These are phyloP conservation scores for Metschnikowia arizonensis DNA, from an alignment of 805 yeast genomes.

Conservation along the genomic window DNA sequence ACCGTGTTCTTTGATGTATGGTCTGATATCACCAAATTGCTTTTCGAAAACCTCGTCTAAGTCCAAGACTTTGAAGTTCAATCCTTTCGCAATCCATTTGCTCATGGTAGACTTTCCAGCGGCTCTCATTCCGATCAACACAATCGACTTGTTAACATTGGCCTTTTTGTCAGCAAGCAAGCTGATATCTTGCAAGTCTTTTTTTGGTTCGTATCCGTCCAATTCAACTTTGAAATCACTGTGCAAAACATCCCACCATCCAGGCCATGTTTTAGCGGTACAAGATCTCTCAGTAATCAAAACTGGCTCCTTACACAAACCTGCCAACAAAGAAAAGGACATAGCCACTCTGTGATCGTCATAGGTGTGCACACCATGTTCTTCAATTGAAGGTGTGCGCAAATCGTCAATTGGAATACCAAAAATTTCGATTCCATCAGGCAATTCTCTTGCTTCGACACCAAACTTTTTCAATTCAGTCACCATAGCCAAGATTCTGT, in stretches of 20 bases:
- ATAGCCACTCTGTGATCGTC: conserved; percentile 98
- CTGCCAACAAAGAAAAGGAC: conserved; percentile 89
- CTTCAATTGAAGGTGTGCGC: conserved; percentile 47
- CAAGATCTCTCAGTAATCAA: conserved; percentile 82
- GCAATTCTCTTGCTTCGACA: conserved; percentile 75
- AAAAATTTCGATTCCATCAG: conserved; percentile 86
- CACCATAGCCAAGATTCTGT: conserved; percentile 93
- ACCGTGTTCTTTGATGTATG: conserved; percentile 58
- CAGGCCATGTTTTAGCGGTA: conserved; percentile 99
- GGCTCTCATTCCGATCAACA: conserved; percentile 95
- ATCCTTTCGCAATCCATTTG: conserved; percentile 64
- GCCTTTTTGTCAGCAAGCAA: conserved; percentile 19
- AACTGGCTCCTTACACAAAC: conserved; percentile 60
- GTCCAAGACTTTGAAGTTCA: conserved; percentile 70
- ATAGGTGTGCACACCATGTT: conserved; percentile 66
- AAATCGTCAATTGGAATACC: conserved; percentile 57
- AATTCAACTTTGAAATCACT: conserved; percentile 58
- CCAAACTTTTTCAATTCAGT: conserved; percentile 86
- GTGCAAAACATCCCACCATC: conserved; percentile 96
- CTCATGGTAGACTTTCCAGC: conserved; percentile 92
- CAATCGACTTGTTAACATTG: conserved; percentile 54
- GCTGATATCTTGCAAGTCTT: conserved; percentile 16
- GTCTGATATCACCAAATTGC: conserved; percentile 51
- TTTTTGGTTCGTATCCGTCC: conserved; percentile 62
- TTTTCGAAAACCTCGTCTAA: conserved; percentile 70